phyloP scores from a whole-genome alignment of 202 grass and related monocot genomes.

The Bolboschoenoplectus hybrid region DNA sequence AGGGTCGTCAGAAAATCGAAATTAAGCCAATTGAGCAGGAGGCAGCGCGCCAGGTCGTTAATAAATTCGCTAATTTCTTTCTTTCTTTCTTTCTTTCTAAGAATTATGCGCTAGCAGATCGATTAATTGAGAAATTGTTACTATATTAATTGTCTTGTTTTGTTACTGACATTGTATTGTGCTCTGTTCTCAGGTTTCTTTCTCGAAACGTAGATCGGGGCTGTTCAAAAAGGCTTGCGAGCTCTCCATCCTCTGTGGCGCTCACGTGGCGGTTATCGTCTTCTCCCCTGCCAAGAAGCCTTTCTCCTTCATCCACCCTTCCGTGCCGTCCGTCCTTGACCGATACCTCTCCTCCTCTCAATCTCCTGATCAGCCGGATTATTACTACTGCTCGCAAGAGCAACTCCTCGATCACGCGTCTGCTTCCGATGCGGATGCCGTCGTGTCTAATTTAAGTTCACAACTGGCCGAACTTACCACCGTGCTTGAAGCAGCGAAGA shows the following conservation, averaged over 20 bases:
- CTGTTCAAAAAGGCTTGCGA: conserved; percentile 39
- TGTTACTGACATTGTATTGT: background rate
- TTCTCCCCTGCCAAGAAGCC: conserved; percentile 40
- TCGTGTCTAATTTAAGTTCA: background rate
- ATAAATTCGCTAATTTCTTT: background rate
- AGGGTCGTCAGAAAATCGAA: conserved; percentile 15
- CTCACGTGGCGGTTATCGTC: conserved; percentile 22
- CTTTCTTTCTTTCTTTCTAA: too few relatives aligned
- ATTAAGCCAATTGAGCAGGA: background rate
- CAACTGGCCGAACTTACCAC: background rate
- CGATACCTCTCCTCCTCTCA: conserved; percentile 27
- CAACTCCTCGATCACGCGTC: background rate
- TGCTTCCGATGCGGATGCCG: background rate
- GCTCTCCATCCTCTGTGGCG: conserved; percentile 38
- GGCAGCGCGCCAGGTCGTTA: conserved; percentile 15
- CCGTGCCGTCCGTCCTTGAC: conserved; percentile 8
- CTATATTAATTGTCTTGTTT: background rate
- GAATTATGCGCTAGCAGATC: too few relatives aligned
- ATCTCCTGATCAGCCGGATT: background rate
- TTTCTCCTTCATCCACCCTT: conserved; percentile 38
- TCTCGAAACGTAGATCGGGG: conserved; percentile 39
- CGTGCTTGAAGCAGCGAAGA: background rate
- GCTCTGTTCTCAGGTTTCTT: conserved; percentile 33
- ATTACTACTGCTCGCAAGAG: background rate
- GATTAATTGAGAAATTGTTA: background rate